phyloP scores from a whole-genome alignment of 2,329 filamentous ascomycete species.

The Fusarium anthophilum region DNA sequence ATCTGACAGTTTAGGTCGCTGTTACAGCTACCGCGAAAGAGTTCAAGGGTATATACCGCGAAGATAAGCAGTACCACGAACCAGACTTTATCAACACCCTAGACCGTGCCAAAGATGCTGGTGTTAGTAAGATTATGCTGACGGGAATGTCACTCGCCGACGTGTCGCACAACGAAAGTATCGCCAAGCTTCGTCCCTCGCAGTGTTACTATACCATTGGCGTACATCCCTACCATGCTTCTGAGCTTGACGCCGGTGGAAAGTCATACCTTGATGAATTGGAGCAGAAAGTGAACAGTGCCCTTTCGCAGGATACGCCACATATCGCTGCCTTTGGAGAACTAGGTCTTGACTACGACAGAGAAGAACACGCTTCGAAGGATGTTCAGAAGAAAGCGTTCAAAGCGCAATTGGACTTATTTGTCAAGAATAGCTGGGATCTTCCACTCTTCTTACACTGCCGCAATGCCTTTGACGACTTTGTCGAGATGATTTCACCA shows the following conservation, averaged over 20 bases:
- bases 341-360: conserved; percentile 61
- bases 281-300: conserved; percentile 37
- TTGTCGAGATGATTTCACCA: conserved; percentile 48
- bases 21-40: conserved; percentile 54
- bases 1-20: conserved; percentile 44
- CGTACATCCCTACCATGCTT: conserved; percentile 61
- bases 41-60: conserved; percentile 60
- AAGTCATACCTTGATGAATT: conserved; percentile 36
- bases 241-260: conserved; percentile 50
- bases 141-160: conserved; percentile 51
- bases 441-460: conserved; percentile 41
- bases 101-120: conserved; percentile 51
- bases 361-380: conserved; percentile 54
- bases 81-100: conserved; percentile 55
- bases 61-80: conserved; percentile 57
- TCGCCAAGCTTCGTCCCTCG: conserved; percentile 42
- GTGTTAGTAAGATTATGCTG: conserved; percentile 54
- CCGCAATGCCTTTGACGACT: conserved; percentile 42
- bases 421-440: conserved; percentile 39
- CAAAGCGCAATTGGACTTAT: conserved; percentile 38
- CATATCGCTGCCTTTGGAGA: conserved; percentile 59
- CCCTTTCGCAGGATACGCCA: conserved; percentile 36
- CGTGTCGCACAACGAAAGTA: conserved; percentile 40
- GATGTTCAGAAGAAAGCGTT: conserved; percentile 40
- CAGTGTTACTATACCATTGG: conserved; percentile 58